phyloP scores from a whole-genome alignment of 495 filamentous ascomycete genomes.

The Aspergillus haitiensis region DNA sequence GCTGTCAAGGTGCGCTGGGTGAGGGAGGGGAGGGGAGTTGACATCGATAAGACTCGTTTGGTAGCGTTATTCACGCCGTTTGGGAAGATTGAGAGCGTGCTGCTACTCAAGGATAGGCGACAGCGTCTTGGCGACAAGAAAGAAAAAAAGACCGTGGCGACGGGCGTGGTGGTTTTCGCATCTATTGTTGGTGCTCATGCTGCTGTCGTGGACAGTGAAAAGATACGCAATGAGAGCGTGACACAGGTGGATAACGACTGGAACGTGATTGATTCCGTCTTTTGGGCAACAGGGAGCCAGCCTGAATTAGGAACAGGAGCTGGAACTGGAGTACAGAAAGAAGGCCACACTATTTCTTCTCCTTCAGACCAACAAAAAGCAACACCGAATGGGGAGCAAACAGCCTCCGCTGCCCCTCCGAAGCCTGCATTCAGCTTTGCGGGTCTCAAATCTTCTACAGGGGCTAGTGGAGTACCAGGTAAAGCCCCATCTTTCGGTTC shows the following conservation, averaged over 20 bases:
- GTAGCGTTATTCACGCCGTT: slow-evolving; percentile 50
- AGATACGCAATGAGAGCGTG: slow-evolving; percentile 34
- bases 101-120: slow-evolving; percentile 57
- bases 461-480: slow-evolving; percentile 31
- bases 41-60: slow-evolving; percentile 48
- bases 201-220: slow-evolving; percentile 56
- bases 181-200: slow-evolving; percentile 62
- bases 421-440: slow-evolving; percentile 41
- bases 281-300: slow-evolving; percentile 56
- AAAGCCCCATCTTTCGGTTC: slow-evolving; percentile 54
- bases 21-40: slow-evolving; percentile 45
- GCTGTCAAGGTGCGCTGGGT: slow-evolving; percentile 61
- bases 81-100: slow-evolving; percentile 55
- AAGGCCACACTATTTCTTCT: slow-evolving; percentile 17
- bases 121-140: slow-evolving; percentile 49
- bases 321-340: neutral
- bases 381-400: slow-evolving; percentile 3
- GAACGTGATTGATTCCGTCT: slow-evolving; percentile 53
- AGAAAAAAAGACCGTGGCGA: slow-evolving; percentile 55
- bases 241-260: slow-evolving; percentile 38
- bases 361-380: slow-evolving; percentile 24
- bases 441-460: slow-evolving; percentile 31
- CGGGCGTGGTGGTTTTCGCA: slow-evolving; percentile 56
- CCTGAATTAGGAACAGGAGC: slow-evolving; percentile 40
- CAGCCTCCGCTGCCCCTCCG: slow-evolving; percentile 19